A percentile compares a stretch with the other conserved stretches of the same genome.
These are phyloP conservation scores for Ogataea zsoltii DNA, from an alignment of 805 yeast genomes.

Conservation along the genomic window DNA sequence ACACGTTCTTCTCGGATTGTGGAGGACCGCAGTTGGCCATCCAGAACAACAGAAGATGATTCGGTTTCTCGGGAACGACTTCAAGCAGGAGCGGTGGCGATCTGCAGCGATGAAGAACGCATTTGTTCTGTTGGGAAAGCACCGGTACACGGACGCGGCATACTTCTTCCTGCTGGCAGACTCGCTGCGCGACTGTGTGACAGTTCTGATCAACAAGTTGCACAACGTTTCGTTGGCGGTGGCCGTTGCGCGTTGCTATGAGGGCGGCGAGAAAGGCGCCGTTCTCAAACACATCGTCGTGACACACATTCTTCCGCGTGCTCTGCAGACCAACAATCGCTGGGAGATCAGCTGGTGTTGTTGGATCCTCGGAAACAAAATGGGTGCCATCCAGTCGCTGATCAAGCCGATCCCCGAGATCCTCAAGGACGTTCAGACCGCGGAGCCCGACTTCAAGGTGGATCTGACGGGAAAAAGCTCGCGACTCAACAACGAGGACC, in stretches of 20 bases:
- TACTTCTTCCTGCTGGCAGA: constrained; percentile 81
- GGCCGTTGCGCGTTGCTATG: constrained; percentile 77
- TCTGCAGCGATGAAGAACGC: constrained; percentile 93
- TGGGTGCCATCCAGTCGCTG: constrained; percentile 61
- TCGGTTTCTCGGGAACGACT: constrained; percentile 75
- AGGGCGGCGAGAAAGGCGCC: constrained; percentile 56
- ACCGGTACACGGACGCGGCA: constrained; percentile 84
- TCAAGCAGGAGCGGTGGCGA: constrained; percentile 73
- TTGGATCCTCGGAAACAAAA: constrained; percentile 58
- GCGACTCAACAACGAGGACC: constrained; percentile 58
- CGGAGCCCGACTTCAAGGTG: constrained; percentile 35
- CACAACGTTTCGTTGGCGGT: constrained; percentile 74
- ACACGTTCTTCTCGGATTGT: constrained; percentile 71
- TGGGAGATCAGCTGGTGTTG: constrained; percentile 84
- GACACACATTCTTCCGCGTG: constrained; percentile 52
- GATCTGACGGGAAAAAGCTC: constrained; percentile 37
- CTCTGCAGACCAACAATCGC: constrained; percentile 63
- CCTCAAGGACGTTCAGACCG: constrained; percentile 28
- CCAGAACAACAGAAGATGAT: constrained; percentile 83
- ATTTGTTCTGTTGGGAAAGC: constrained; percentile 84
- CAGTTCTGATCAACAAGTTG: constrained; percentile 67
- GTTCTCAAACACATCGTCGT: constrained; percentile 51
- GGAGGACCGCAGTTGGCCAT: constrained; percentile 77
- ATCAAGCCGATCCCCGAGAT: constrained; percentile 52
- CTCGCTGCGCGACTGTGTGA: constrained; percentile 72